Percentiles rank a stretch among this genome's conserved stretches.
These are phyloP conservation scores for Tolypocladium sp. DNA, from an alignment of 2,329 filamentous ascomycete genomes.

Conservation along the genomic window DNA sequence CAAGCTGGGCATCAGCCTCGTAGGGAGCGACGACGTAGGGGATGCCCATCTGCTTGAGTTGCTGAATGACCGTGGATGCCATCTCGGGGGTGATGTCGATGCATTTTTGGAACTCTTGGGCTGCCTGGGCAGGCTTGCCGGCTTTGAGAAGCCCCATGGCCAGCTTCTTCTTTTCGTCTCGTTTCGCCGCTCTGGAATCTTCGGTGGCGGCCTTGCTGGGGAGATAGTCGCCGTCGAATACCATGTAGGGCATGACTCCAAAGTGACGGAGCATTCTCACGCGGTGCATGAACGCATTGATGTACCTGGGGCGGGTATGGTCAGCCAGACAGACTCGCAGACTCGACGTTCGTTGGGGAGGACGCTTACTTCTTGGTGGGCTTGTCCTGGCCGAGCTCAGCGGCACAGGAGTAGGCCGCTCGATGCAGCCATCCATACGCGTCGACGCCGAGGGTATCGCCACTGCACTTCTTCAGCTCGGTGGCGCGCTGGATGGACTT, in stretches of 20 bases:
- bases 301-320: constrained; percentile 49
- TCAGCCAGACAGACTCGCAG: background rate
- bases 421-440: constrained; percentile 98
- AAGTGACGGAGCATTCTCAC: constrained; percentile 93
- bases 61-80: constrained; percentile 85
- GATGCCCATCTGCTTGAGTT: constrained; percentile 71
- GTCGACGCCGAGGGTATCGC: constrained; percentile 88
- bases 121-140: constrained; percentile 71
- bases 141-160: constrained; percentile 75
- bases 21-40: constrained; percentile 93
- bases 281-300: constrained; percentile 82
- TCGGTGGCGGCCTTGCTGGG: constrained; percentile 91
- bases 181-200: constrained; percentile 60
- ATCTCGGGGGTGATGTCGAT: constrained; percentile 95
- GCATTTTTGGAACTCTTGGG: constrained; percentile 84
- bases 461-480: constrained; percentile 76
- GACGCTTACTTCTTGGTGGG: constrained; percentile 69
- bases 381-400: constrained; percentile 81
- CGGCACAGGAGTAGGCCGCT: constrained; percentile 80
- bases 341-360: background rate
- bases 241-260: constrained; percentile 85
- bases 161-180: constrained; percentile 65
- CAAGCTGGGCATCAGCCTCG: constrained; percentile 94
- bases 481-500: constrained; percentile 93
- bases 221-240: constrained; percentile 92